Evolutionary conservation across 257 asterid genomes (phyloP), one percentile per base, ranked within the genome.

Genomic region (Osmanthus fragrans): DNA sequence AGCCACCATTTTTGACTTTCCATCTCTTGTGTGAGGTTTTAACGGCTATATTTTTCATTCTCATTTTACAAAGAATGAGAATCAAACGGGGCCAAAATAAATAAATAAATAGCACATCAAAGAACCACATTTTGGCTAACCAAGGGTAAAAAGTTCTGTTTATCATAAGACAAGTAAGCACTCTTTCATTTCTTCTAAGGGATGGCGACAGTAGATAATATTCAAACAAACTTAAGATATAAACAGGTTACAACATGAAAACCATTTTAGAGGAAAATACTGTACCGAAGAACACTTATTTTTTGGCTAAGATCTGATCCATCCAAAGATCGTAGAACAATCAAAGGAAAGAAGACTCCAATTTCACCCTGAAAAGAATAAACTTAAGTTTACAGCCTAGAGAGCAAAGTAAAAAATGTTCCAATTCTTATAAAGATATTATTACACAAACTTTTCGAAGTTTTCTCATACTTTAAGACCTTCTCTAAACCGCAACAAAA

Each of bases 321-420:
- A 83, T 96, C 99, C 90, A 96, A 86, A 64, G 95, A 81, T 76
- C 96, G 90, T 63, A 96, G 85, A 79, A 93, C 85, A 86, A 90
- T 90, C 83, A 96, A 90, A 49, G 99, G 99, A 88, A 93, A 92
- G 92, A 96, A 96, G 66, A 96, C 91, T 78, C 98, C 97, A 77
- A 96, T 89, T 90, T 96, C 99, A 81, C 93, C 96, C 99, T 96
- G 93, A 80, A 79, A 83, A 73, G 69, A 32, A 81, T 76, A 70
- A 71, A 74, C 37, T 68, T 63, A 66, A 70, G 60, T 60, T 72
- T 49, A 79, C 82, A 79, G 77, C 80, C 82, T 29, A 73, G 71
- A 77, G 71, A 75, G 76, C 72, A 58, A 70, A 73, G 68, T 71
- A 66, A 40, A 25, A 73, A 71, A 45, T 21, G 71, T 10, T 71